phyloP scores from a whole-genome alignment of 495 filamentous ascomycete species.

The Tuber melanosporum region DNA sequence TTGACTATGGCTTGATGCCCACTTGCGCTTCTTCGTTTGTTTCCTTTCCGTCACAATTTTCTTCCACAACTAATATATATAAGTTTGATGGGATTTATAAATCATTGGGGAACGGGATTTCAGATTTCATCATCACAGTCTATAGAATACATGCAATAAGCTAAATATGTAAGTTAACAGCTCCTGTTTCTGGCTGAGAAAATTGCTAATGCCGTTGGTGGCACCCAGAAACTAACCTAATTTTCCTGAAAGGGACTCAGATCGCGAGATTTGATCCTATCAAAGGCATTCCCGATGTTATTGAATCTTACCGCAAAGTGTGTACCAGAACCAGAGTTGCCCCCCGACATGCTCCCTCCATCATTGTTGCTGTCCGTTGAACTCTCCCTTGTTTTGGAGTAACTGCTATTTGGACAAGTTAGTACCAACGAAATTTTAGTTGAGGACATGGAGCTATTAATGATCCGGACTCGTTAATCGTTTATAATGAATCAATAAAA shows the following conservation, averaged over 20 bases:
- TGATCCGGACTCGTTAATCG: constrained; percentile 68
- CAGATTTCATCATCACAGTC: no score
- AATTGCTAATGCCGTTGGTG: constrained; percentile 13
- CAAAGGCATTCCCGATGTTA: no score
- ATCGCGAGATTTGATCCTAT: no score
- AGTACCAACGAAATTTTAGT: constrained; percentile 21
- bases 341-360: constrained; percentile 50
- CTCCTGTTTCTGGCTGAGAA: neutral
- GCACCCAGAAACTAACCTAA: constrained; percentile 55
- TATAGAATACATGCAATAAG: no score
- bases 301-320: constrained; percentile 71
- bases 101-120: no score
- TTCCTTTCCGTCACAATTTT: neutral
- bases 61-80: constrained; percentile 3
- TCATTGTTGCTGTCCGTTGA: constrained; percentile 61
- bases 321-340: constrained; percentile 52
- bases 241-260: constrained; percentile 62
- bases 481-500: constrained; percentile 64
- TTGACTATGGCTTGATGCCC: constrained; percentile 68
- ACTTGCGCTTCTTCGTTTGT: constrained; percentile 74
- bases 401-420: neutral
- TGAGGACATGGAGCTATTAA: constrained; percentile 78
- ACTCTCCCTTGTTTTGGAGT: neutral
- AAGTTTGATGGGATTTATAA: constrained; percentile 85
- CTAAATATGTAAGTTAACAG: no score